Evolutionary conservation across 176 grass and related monocot species (phyloP), one percentile per base, ranked within the genome.

Genomic region (Otatea glauca): DNA sequence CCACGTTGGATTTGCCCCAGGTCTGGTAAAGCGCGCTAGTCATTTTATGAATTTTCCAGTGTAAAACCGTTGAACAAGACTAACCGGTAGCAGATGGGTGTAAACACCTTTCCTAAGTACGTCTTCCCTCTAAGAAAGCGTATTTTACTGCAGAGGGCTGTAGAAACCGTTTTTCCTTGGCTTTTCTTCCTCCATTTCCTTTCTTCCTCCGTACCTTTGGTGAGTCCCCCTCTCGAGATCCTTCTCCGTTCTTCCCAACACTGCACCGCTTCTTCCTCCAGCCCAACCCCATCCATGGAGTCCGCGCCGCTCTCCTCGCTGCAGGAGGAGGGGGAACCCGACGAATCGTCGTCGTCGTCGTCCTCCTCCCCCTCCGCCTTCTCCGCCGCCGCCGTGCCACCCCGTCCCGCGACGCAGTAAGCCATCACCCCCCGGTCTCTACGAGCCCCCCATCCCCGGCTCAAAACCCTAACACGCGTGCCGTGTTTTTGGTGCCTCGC

Each of bases 371-470:
- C 91, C 87, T 88, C 93, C 23, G 83, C 62, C 20, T 90, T 92
- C 89, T 70, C 92, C 59, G 67, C 87, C n/a, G 81, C 87, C 47
- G 86, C 81, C 21, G 81, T 89, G 51, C 96, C 96, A n/a, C 91
- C 93, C 17, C 89, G 96, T 56, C 96, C 96, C 53, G 93, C 96
- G 17, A 94, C 93, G 32, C 93, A 89, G 96, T 99, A 88, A 90
- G 87, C 38, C 24, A 8, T 45, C 64, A 2, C 72, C 29, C 23
- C 54, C 9, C 42, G 42, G 42, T 43, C 42, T 42, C 7, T 43
- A 2, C 23, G 24, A 17, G 0, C 48, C 32, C 54, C 29, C 18
- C 39, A 50, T 16, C 29, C 55, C 6, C n/a, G 8, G 8, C 25
- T 25, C 27, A 38, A 55, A 69, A 65, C 54, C 61, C 70, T 83